These are phyloP conservation scores for Myxozyma monticola DNA, from an alignment of 805 yeast genomes.

Conservation along the genomic window DNA sequence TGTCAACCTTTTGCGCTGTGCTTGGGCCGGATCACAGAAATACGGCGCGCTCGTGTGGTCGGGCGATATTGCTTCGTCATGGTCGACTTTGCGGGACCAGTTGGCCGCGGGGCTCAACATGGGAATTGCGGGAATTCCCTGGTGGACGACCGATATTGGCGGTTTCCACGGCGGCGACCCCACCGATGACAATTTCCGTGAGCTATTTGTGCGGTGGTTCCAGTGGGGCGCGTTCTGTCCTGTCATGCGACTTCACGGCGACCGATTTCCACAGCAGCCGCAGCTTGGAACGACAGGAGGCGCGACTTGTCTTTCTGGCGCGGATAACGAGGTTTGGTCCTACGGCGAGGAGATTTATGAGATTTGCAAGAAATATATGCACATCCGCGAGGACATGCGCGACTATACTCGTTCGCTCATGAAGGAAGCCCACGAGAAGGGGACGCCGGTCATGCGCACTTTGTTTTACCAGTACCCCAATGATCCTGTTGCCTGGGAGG, in stretches of 20 bases:
- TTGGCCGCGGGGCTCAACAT: constrained; percentile 30
- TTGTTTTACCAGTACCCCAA: constrained; percentile 28
- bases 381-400: constrained; percentile 20
- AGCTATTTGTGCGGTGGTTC: constrained; percentile 30
- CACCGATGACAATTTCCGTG: constrained; percentile 20
- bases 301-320: constrained; percentile 29
- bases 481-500: constrained; percentile 22
- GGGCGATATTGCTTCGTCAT: constrained; percentile 31
- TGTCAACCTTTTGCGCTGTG: constrained; percentile 23
- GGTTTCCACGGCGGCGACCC: constrained; percentile 32
- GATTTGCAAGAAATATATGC: constrained; percentile 29
- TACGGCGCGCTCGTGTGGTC: constrained; percentile 31
- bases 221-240: constrained; percentile 32
- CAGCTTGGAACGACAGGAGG: constrained; percentile 30
- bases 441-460: constrained; percentile 28
- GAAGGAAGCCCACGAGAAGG: constrained; percentile 25
- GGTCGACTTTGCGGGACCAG: constrained; percentile 26
- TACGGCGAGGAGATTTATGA: constrained; percentile 27
- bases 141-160: constrained; percentile 33
- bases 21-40: constrained; percentile 32
- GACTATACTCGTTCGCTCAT: constrained; percentile 26
- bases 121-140: constrained; percentile 32
- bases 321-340: constrained; percentile 31
- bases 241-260: constrained; percentile 30
- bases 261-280: constrained; percentile 25